These are phyloP conservation scores for Coemansia pectinata DNA, from an alignment of 192 early-diverging fungal genomes.

Conservation along the genomic window DNA sequence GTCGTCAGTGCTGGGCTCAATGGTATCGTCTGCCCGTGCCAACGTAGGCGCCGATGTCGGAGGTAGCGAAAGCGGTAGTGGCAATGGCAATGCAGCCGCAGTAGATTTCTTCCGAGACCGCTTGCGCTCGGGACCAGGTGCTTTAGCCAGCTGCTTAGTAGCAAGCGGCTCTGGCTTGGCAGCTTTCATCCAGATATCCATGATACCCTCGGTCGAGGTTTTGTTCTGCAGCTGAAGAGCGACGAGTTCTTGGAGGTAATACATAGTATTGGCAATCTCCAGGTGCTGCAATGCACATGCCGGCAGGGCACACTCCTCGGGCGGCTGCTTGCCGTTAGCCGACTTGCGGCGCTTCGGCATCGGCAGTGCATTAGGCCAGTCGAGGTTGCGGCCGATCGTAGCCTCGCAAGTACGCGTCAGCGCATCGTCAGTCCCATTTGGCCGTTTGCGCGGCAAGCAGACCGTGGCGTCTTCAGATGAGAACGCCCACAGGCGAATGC, in stretches of 20 bases:
- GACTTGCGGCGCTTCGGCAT: conserved; percentile 38
- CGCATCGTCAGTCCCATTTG: conserved; percentile 29
- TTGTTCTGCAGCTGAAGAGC: conserved; percentile 11
- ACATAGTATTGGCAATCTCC: conserved; percentile 41
- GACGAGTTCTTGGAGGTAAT: conserved; percentile 26
- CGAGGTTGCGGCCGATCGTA: conserved; percentile 43
- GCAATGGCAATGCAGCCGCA: conserved; percentile 7
- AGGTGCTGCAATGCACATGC: conserved; percentile 34
- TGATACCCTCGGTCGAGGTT: neutral
- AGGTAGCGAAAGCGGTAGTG: neutral
- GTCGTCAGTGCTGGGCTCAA: neutral
- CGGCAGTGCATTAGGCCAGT: conserved; percentile 31
- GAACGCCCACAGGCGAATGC: conserved; percentile 49
- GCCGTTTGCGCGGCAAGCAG: conserved; percentile 38
- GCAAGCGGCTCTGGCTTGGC: conserved; percentile 4
- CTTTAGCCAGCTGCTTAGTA: neutral
- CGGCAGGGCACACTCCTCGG: conserved; percentile 47
- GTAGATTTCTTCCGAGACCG: neutral
- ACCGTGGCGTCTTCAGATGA: conserved; percentile 22
- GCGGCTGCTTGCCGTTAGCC: conserved; percentile 31
- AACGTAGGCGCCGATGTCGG: neutral
- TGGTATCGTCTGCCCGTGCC: neutral
- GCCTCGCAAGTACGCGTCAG: conserved; percentile 27
- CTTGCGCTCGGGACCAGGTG: neutral
- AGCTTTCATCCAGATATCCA: conserved; percentile 21